Evolutionary conservation across 164 flowering plant genomes (phyloP).

Genomic region (Chimonanthus praecox): DNA sequence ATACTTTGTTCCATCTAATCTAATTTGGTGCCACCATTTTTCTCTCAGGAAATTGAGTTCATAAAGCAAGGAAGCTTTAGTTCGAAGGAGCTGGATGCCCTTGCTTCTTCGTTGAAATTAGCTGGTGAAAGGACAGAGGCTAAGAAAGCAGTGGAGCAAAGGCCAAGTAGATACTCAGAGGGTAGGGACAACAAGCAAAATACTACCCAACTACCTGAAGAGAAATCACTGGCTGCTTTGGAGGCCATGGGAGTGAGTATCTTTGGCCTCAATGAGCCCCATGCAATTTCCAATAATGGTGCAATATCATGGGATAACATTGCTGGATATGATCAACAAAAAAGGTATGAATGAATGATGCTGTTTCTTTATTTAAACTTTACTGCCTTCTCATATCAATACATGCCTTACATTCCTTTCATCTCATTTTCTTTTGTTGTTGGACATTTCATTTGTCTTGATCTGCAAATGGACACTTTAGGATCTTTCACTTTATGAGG

Average conservation of each 20-base stretch:
- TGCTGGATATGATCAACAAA: constrained; percentile 93
- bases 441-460: neutral
- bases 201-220: constrained; percentile 25
- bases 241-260: constrained; percentile 89
- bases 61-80: constrained; percentile 78
- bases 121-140: constrained; percentile 42
- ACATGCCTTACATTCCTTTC: neutral
- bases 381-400: neutral
- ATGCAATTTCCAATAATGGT: constrained; percentile 13
- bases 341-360: constrained; percentile 45
- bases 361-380: neutral
- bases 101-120: constrained; percentile 59
- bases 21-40: neutral
- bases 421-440: neutral
- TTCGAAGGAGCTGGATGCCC: constrained; percentile 71
- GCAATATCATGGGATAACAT: constrained; percentile 84
- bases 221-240: constrained; percentile 53
- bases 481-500: neutral
- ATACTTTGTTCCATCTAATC: neutral
- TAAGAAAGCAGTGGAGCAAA: constrained; percentile 33
- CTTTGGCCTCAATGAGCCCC: constrained; percentile 60
- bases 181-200: constrained; percentile 20
- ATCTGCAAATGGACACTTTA: neutral
- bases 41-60: constrained; percentile 86
- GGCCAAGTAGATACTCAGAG: constrained; percentile 28